Percentiles rank a stretch among this genome's conserved stretches.
Conservation (phyloP, 1,284 basidiomycete genomes). For the Paramarasmius palmivorus region DNA sequence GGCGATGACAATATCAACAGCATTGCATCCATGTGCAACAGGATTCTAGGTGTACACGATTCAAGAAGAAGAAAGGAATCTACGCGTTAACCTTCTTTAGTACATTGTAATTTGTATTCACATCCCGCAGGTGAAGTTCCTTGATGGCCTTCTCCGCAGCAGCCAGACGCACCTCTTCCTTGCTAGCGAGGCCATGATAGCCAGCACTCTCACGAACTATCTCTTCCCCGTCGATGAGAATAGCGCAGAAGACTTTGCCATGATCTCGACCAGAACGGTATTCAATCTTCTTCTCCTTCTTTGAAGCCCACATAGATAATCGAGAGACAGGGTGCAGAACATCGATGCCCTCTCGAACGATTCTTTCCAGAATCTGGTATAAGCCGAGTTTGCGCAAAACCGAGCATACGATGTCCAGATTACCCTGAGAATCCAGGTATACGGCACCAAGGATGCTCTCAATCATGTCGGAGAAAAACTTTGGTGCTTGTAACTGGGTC, state of each 20-base stretch:
- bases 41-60: too few species aligned
- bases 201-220: conserved; percentile 42
- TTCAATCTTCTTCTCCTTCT: conserved; percentile 41
- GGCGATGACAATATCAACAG: too few species aligned
- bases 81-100: too few species aligned
- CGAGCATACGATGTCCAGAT: conserved; percentile 51
- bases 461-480: conserved; percentile 76
- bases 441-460: conserved; percentile 84
- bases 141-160: conserved; percentile 63
- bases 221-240: conserved; percentile 54
- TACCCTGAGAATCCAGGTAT: conserved; percentile 71
- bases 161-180: conserved; percentile 62
- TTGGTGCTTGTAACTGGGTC: conserved; percentile 75
- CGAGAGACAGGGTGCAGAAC: conserved; percentile 70
- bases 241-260: conserved; percentile 49
- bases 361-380: conserved; percentile 57
- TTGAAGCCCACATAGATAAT: conserved; percentile 57
- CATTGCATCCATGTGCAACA: too few species aligned
- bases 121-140: conserved; percentile 39
- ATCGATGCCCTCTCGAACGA: conserved; percentile 61
- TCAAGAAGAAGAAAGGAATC: too few species aligned
- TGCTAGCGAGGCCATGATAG: conserved; percentile 51
- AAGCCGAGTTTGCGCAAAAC: conserved; percentile 62
- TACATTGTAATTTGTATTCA: too few species aligned
- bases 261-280: conserved; percentile 44